A percentile compares a stretch with the other conserved stretches of the same genome.
These are phyloP conservation scores for Cyclotella kingstonii DNA, from an alignment of 108 stramenopile species.

Conservation along the genomic window DNA sequence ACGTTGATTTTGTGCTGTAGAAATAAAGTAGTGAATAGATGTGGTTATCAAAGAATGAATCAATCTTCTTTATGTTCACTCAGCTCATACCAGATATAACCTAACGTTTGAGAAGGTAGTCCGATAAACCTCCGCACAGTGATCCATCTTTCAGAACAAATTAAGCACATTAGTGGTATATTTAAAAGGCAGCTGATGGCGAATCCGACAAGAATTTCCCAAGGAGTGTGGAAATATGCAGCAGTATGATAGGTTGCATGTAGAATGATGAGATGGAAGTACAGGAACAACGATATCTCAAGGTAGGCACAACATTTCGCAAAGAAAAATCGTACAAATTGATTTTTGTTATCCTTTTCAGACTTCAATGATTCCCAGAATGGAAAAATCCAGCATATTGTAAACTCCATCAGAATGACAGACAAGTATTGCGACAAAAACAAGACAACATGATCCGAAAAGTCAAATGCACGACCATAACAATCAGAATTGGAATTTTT, in stretches of 20 bases:
- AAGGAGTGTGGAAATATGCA: conserved; percentile 69
- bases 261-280: conserved; percentile 67
- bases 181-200: conserved; percentile 63
- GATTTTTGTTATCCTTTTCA: not conserved
- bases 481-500: conserved; percentile 41
- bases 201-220: conserved; percentile 70
- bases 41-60: not conserved
- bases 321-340: not conserved
- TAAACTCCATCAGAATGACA: conserved; percentile 58
- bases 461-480: conserved; percentile 70
- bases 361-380: conserved; percentile 32
- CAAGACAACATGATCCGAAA: conserved; percentile 86
- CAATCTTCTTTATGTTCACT: not conserved
- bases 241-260: conserved; percentile 67
- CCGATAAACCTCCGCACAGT: conserved; percentile 19
- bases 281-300: conserved; percentile 44
- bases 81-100: no score
- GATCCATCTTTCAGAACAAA: conserved; percentile 31
- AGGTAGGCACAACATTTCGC: conserved; percentile 16
- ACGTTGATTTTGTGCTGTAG: conserved; percentile 1
- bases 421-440: conserved; percentile 78
- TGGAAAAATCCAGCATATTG: conserved; percentile 53
- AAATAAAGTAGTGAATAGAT: not conserved
- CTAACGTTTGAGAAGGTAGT: conserved; percentile 4
- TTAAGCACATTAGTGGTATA: conserved; percentile 52